phyloP scores from a whole-genome alignment of 768 basidiomycete genomes.

The Tulasnella sp. region DNA sequence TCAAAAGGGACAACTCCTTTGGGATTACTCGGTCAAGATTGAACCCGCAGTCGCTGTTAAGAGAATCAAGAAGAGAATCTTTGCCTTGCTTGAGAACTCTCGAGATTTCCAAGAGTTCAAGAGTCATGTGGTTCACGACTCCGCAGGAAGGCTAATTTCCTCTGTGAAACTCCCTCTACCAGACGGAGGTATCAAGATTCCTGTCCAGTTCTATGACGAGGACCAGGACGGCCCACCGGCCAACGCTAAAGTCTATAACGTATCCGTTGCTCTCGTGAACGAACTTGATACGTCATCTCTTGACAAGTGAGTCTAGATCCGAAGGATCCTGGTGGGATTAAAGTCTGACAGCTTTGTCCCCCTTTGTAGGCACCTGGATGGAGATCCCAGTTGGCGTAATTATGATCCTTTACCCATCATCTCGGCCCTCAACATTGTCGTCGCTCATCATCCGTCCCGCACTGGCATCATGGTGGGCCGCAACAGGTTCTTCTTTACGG shows the following conservation, averaged over 20 bases:
- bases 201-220: constrained; percentile 34
- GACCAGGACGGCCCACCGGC: constrained; percentile 29
- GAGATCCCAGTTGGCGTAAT: constrained; percentile 39
- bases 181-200: constrained; percentile 21
- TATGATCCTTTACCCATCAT: constrained; percentile 47
- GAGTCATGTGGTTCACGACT: constrained; percentile 38
- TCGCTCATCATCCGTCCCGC: constrained; percentile 40
- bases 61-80: constrained; percentile 37
- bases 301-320: constrained; percentile 27
- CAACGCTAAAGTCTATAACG: constrained; percentile 32
- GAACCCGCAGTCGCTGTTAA: constrained; percentile 28
- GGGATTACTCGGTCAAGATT: constrained; percentile 35
- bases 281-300: constrained; percentile 35
- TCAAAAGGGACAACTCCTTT: constrained; percentile 34
- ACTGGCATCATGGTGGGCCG: constrained; percentile 45
- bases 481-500: constrained; percentile 52
- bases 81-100: constrained; percentile 39
- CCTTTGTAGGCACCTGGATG: constrained; percentile 40
- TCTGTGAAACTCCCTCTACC: constrained; percentile 30
- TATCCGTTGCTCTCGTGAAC: constrained; percentile 33
- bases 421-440: constrained; percentile 50
- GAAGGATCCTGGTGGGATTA: background rate
- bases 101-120: constrained; percentile 28
- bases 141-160: constrained; percentile 35
- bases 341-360: constrained; percentile 12